phyloP scores from a whole-genome alignment of 371 early-diverging fungal species.

The Mucor irregularis region DNA sequence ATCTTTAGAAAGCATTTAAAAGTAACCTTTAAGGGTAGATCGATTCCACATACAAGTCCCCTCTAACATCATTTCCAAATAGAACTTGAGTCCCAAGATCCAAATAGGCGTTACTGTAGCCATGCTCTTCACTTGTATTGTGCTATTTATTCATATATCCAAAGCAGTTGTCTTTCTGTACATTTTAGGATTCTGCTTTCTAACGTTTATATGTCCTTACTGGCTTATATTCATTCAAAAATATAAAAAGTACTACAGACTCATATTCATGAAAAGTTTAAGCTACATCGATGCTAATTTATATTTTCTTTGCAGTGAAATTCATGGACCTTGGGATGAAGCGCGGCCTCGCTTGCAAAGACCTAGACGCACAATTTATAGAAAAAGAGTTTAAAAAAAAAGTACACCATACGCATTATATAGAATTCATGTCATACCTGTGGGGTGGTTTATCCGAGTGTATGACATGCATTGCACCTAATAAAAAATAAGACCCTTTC shows the following conservation, averaged over 20 bases:
- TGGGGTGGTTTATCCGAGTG: too few relatives aligned
- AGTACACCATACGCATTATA: too few relatives aligned
- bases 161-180: slow-evolving; percentile 71
- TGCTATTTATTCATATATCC: slow-evolving; percentile 69
- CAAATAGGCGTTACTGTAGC: slow-evolving; percentile 63
- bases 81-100: slow-evolving; percentile 59
- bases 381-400: too few relatives aligned
- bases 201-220: slow-evolving; percentile 86
- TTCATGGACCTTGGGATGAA: slow-evolving; percentile 97
- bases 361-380: slow-evolving; percentile 34
- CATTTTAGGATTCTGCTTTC: slow-evolving; percentile 66
- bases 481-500: too few relatives aligned
- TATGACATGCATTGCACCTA: too few relatives aligned
- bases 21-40: neutral
- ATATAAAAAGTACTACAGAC: slow-evolving; percentile 81
- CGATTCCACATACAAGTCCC: too few relatives aligned
- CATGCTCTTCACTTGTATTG: slow-evolving; percentile 62
- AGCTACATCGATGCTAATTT: neutral
- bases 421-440: too few relatives aligned
- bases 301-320: slow-evolving; percentile 62
- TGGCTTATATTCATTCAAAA: slow-evolving; percentile 91
- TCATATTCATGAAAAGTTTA: neutral
- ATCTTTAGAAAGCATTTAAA: slow-evolving; percentile 80
- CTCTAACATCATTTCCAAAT: too few relatives aligned
- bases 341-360: slow-evolving; percentile 75